phyloP scores from a whole-genome alignment of 2,329 filamentous ascomycete species.

The Talaromyces rugulosus region DNA sequence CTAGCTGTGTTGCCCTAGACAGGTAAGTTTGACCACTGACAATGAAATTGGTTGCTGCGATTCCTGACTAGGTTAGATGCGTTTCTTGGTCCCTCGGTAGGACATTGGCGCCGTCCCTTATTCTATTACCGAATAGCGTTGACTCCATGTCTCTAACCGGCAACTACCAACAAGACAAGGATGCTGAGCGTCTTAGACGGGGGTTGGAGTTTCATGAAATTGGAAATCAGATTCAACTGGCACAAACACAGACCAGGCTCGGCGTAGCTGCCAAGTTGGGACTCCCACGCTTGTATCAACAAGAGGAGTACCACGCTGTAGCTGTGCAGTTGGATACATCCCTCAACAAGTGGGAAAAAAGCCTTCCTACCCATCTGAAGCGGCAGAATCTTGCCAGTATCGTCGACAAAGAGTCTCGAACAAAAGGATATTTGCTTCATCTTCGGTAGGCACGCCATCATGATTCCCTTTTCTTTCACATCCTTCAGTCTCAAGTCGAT shows the following conservation, averaged over 20 bases:
- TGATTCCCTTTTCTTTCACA: neutral
- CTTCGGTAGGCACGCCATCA: constrained; percentile 13
- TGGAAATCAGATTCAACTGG: constrained; percentile 18
- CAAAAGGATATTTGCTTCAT: constrained; percentile 15
- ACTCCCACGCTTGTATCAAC: constrained; percentile 13
- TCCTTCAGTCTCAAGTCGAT: neutral
- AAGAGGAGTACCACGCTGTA: constrained; percentile 16
- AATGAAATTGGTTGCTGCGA: neutral
- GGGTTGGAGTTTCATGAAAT: constrained; percentile 17
- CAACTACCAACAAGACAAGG: neutral
- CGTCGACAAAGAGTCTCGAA: constrained; percentile 8
- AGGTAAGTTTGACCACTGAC: constrained; percentile 9
- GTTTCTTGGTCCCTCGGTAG: constrained; percentile 19
- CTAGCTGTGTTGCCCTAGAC: constrained; percentile 17
- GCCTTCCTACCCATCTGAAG: constrained; percentile 13
- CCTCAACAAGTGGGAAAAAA: constrained; percentile 16
- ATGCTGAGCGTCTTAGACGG: neutral
- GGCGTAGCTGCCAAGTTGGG: constrained; percentile 12
- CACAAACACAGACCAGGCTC: constrained; percentile 16
- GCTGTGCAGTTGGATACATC: constrained; percentile 16
- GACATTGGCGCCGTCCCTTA: constrained; percentile 13
- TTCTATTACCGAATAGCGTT: constrained; percentile 3
- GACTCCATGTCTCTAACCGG: neutral
- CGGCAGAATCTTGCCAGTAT: constrained; percentile 9
- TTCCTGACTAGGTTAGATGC: constrained; percentile 12